Base-by-base conservation (phyloP, 2,329 filamentous ascomycete genomes). In the Venturia aucupariae region DNA sequence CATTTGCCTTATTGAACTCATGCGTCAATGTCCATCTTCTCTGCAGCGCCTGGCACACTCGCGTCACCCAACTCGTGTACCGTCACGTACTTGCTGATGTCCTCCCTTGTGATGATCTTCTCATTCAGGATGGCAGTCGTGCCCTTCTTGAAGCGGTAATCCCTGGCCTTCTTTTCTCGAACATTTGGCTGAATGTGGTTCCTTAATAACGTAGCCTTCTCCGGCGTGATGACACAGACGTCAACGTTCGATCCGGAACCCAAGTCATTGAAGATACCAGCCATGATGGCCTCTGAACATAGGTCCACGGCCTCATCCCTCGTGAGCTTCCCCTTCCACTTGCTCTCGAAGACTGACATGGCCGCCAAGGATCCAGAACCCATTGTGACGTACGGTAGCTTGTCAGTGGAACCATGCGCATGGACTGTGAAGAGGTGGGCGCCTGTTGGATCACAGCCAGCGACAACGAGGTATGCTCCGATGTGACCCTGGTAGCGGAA, bases 371-470 rank as follows among this genome's bases (percentile, higher is more conserved):
- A 96, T 68, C 94, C 94, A 30, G 90, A 96, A 64, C 94, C 94
- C 94, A 99, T 99, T 69, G 95, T 99, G 70, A 99, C 95, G 77
- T 99, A 99, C 61, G 94, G 94, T 60, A 99, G 87, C 82, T 97
- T 99, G 81, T 99, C 94, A 67, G 94, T 99, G 72, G 89, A 94
- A 69, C 95, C 94, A 82, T 99, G 95, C 66, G 94, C 94, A 79
- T 99, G 94, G 54, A 99, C 94, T 68, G 95, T 99, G 83, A 96
- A 99, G 67, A 99, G 88, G 72, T 96, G 92, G 57, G 89, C 86
- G 72, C 94, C 94, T 0, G 94, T 99, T 41, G 95, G 93, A 76
- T 99, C 94, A 73, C 95, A 92, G 69, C 94, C 94, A 44, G 94
- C 94, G 65, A 99, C 90, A 69, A 99, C 94, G 65, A 99, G 88